Evolutionary conservation across 176 grass and related monocot species (phyloP).

Genomic region (Phoenix roebelenii): DNA sequence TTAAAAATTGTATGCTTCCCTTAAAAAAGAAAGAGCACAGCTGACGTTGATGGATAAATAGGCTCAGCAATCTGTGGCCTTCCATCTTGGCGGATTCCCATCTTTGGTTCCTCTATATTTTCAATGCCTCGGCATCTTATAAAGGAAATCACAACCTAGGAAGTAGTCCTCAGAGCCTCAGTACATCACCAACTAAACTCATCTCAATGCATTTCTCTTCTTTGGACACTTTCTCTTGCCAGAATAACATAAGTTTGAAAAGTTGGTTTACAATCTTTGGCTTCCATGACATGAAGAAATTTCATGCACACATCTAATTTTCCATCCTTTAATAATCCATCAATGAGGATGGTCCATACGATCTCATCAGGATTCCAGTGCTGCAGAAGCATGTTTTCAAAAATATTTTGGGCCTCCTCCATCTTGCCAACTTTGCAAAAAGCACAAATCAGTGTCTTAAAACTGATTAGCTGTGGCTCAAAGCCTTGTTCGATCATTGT

Average conservation of each 20-base stretch:
- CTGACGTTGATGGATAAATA: too few species aligned
- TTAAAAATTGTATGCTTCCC: not conserved
- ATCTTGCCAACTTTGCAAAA: constrained; percentile 41
- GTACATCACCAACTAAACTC: not conserved
- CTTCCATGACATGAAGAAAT: constrained; percentile 52
- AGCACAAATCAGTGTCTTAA: constrained; percentile 41
- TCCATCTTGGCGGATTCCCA: not conserved
- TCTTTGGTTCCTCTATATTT: not conserved
- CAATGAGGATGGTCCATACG: constrained; percentile 49
- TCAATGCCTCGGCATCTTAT: not conserved
- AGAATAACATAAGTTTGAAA: constrained; percentile 25
- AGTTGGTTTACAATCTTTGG: constrained; percentile 29
- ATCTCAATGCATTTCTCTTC: constrained; percentile 1
- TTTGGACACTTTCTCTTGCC: constrained; percentile 28
- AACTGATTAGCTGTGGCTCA: constrained; percentile 35
- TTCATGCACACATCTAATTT: constrained; percentile 34
- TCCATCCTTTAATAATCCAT: constrained; percentile 39
- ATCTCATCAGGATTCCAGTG: constrained; percentile 44
- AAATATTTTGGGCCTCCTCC: constrained; percentile 38
- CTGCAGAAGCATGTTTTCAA: constrained; percentile 30
- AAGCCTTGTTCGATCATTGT: constrained; percentile 28
- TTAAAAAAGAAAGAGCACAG: too few species aligned
- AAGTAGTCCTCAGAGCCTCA: not conserved
- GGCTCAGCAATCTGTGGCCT: too few species aligned
- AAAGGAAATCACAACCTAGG: not conserved